These are phyloP conservation scores for Penicillium desertorum DNA, from an alignment of 495 filamentous ascomycete species.

Conservation along the genomic window DNA sequence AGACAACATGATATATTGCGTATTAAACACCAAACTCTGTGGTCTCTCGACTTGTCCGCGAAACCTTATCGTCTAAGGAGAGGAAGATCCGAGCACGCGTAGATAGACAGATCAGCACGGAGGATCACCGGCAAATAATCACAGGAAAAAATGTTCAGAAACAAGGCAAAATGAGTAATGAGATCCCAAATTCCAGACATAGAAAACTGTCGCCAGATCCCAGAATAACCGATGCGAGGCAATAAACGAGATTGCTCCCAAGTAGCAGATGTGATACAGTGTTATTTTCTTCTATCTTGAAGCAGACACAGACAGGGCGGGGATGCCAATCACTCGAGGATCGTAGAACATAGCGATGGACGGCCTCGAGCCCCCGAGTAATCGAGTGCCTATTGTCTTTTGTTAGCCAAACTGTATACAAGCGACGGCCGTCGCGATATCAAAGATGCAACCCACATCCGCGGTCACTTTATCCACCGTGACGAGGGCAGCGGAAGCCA, in stretches of 20 bases:
- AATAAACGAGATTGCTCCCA: neutral
- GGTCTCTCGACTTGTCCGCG: neutral
- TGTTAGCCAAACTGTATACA: slow-evolving; percentile 4
- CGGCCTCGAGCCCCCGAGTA: neutral
- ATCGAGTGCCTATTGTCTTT: neutral
- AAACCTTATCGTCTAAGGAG: neutral
- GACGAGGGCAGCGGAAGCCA: slow-evolving; percentile 41
- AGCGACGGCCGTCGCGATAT: neutral
- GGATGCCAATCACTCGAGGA: neutral
- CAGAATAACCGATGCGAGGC: slow-evolving; percentile 4
- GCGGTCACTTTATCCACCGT: slow-evolving; percentile 30
- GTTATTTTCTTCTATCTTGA: neutral
- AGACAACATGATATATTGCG: neutral
- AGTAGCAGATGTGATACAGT: slow-evolving; percentile 8
- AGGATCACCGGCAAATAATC: neutral
- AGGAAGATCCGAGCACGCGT: neutral
- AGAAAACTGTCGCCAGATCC: neutral
- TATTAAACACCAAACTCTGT: neutral
- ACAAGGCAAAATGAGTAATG: neutral
- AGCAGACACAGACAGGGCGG: slow-evolving; percentile 1
- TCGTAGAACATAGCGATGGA: neutral
- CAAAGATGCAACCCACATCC: neutral
- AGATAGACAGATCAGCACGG: neutral
- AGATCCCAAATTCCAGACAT: neutral
- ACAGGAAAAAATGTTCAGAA: neutral